Evolutionary conservation across 1,284 basidiomycete species (phyloP).

Genomic region (Apiotrichum akiyoshidainum): DNA sequence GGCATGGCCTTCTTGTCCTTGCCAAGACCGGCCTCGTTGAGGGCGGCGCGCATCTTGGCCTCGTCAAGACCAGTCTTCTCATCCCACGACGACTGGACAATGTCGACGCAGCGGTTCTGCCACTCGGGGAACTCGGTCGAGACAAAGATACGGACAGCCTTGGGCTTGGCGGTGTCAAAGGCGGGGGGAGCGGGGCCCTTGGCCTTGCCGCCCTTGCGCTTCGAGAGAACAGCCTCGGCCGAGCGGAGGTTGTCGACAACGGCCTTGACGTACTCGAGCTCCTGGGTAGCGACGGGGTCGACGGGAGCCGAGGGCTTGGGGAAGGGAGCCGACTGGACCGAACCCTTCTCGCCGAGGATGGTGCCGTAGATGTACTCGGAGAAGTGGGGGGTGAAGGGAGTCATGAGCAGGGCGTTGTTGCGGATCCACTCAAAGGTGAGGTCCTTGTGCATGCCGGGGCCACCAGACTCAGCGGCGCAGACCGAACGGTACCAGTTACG

Average conservation of each 20-base stretch:
- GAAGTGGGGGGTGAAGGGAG: constrained; percentile 92
- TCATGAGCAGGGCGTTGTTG: constrained; percentile 69
- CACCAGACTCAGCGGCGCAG: constrained; percentile 64
- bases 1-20: constrained; percentile 98
- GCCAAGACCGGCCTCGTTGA: constrained; percentile 74
- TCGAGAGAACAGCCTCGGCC: constrained; percentile 73
- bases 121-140: constrained; percentile 88
- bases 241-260: constrained; percentile 69
- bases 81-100: constrained; percentile 69
- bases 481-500: constrained; percentile 98
- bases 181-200: constrained; percentile 54
- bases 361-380: constrained; percentile 84
- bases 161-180: constrained; percentile 75
- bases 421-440: constrained; percentile 75
- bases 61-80: constrained; percentile 72
- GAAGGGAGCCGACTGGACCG: constrained; percentile 71
- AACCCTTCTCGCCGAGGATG: constrained; percentile 68
- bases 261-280: constrained; percentile 62
- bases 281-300: constrained; percentile 59
- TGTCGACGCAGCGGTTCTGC: constrained; percentile 80
- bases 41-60: constrained; percentile 66
- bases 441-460: constrained; percentile 79
- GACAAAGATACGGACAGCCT: constrained; percentile 82
- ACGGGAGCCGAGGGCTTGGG: constrained; percentile 56
- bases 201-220: constrained; percentile 56